A percentile compares a stretch with the other conserved stretches of the same genome.
phyloP scores from a whole-genome alignment of 345 rosid species.

The Ceriops tagal region DNA sequence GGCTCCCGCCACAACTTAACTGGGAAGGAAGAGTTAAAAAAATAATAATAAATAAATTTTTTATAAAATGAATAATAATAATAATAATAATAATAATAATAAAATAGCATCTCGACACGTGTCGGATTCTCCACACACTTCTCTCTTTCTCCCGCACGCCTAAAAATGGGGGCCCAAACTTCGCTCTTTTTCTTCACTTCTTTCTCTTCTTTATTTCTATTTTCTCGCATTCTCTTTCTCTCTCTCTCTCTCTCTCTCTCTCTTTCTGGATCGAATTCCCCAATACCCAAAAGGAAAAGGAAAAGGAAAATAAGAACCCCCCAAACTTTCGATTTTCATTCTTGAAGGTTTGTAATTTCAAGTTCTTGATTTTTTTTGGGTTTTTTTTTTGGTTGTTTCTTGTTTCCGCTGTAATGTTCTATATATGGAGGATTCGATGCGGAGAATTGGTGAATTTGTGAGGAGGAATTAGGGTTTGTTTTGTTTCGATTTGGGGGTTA shows the following conservation, averaged over 20 bases:
- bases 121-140: neutral
- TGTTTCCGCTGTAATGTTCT: neutral
- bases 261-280: constrained; percentile 19
- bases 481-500: neutral
- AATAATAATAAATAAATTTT: neutral
- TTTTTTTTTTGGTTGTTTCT: neutral
- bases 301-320: neutral
- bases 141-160: neutral
- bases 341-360: neutral
- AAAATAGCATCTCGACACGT: constrained; percentile 6
- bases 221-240: neutral
- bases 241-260: constrained; percentile 4
- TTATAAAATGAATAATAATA: neutral
- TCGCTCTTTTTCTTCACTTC: constrained; percentile 12
- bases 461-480: constrained; percentile 3
- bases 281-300: neutral
- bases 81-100: neutral
- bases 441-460: constrained; percentile 10
- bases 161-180: neutral
- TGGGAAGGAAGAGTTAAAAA: neutral
- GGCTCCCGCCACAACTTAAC: neutral
- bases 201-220: neutral
- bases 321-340: neutral
- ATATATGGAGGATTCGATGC: constrained; percentile 14
- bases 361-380: neutral